Evolutionary conservation across 2,329 filamentous ascomycete species (phyloP).

Genomic region (Diaporthe velutina): DNA sequence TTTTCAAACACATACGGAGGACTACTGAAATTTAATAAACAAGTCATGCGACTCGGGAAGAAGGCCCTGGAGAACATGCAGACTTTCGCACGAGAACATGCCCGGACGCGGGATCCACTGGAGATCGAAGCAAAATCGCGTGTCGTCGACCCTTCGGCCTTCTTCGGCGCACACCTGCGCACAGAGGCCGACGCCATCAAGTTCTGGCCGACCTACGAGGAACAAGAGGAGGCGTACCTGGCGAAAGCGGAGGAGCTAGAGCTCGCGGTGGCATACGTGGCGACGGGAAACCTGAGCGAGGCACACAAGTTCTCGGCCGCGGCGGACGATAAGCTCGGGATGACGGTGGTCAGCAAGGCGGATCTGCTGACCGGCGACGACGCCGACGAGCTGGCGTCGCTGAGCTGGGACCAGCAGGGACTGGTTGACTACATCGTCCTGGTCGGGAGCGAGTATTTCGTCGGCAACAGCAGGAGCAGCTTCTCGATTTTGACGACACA

Average conservation of each 20-base stretch:
- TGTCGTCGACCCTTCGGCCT: slow-evolving; percentile 42
- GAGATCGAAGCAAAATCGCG: background rate
- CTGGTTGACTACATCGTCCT: slow-evolving; percentile 57
- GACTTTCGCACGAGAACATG: slow-evolving; percentile 42
- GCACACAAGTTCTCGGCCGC: slow-evolving; percentile 52
- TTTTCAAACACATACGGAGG: slow-evolving; percentile 59
- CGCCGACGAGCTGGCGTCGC: slow-evolving; percentile 49
- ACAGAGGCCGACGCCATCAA: slow-evolving; percentile 60
- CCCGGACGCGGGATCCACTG: slow-evolving; percentile 12
- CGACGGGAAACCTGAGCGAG: slow-evolving; percentile 59
- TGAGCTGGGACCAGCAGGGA: slow-evolving; percentile 61
- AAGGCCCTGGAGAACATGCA: slow-evolving; percentile 53
- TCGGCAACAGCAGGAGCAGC: slow-evolving; percentile 60
- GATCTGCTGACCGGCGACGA: slow-evolving; percentile 47
- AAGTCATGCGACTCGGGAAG: slow-evolving; percentile 56
- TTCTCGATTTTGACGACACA: slow-evolving; percentile 61
- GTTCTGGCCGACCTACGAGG: slow-evolving; percentile 59
- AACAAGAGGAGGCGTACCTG: slow-evolving; percentile 56
- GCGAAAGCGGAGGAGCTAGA: slow-evolving; percentile 49
- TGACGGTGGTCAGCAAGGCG: slow-evolving; percentile 54
- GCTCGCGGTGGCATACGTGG: slow-evolving; percentile 56
- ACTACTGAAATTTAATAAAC: slow-evolving; percentile 55
- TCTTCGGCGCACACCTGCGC: slow-evolving; percentile 58
- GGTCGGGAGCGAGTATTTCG: slow-evolving; percentile 55
- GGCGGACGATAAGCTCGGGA: slow-evolving; percentile 49